Base-by-base conservation (phyloP, 2,329 filamentous ascomycete species). In the Ascochyta rabiei region DNA sequence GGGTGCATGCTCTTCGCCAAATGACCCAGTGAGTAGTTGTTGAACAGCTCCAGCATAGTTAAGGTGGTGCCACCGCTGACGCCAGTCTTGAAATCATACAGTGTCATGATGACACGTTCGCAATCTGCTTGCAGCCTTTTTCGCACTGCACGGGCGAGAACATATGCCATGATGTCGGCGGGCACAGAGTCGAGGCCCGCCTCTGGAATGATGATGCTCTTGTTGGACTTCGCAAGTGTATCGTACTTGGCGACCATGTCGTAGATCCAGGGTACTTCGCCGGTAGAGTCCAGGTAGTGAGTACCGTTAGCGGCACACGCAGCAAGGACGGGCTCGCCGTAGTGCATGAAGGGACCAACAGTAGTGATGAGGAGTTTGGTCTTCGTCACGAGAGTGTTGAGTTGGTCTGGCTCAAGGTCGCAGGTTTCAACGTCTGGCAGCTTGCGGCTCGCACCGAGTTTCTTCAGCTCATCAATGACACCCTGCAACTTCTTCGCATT, bases 401-500 rank as follows among this genome's bases (percentile, higher is more conserved):
- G 72, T 48, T 86, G 81, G 18, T 76, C 70, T 44, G 77, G 75
- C 38, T 80, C 77, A 30, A 86, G 62, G 44, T 69, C 70, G 56
- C 68, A 72, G 35, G 58, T 65, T 47, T 74, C 66, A 34, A 82
- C 72, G 39, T 76, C 80, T 74, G 52, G n/a, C n/a, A 38, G 82
- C 31, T 79, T 69, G 48, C 93, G 87, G 72, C 96, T 87, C 2
- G 86, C 80, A 70, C 89, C 89, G 54, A 89, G 67, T 52, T 77
- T 71, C 65, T 86, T 86, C 71, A 93, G 82, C 49, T 90, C 85
- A 47, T 86, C 79, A 7, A 86, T 85, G 10, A 97, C 75, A 35
- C 78, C 76, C 62, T 89, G 83, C 4, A 98, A 82, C 74, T 96
- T 96, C 43, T 81, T 78, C 43, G 82, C 79, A n/a, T 90, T 93